These are phyloP conservation scores for Populus simonii DNA, from an alignment of 345 rosid species.

Conservation along the genomic window DNA sequence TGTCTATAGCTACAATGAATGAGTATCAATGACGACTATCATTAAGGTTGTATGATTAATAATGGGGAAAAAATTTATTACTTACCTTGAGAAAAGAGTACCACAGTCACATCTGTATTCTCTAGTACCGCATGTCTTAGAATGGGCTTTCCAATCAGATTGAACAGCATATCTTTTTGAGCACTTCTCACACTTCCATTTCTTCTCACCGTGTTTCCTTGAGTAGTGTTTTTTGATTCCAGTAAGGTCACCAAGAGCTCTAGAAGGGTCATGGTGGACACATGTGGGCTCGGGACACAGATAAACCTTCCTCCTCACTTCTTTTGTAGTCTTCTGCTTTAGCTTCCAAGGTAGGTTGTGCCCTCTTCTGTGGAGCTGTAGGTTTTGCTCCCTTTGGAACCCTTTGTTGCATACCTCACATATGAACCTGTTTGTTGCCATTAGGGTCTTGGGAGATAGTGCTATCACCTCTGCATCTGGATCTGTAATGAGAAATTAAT, in stretches of 20 bases:
- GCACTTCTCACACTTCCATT: constrained; percentile 29
- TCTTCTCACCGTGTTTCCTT: constrained; percentile 28
- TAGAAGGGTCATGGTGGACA: constrained; percentile 27
- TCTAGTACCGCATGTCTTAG: constrained; percentile 19
- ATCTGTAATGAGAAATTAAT: constrained; percentile 15
- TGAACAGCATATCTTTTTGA: constrained; percentile 23
- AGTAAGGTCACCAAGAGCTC: constrained; percentile 30
- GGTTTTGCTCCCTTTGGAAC: constrained; percentile 25
- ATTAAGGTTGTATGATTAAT: neutral
- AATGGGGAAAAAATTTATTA: neutral
- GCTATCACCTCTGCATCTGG: constrained; percentile 33
- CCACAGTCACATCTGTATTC: constrained; percentile 25
- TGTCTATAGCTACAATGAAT: neutral
- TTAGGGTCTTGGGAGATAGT: constrained; percentile 25
- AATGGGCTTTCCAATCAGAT: constrained; percentile 31
- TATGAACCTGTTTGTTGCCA: constrained; percentile 32
- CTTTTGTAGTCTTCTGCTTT: constrained; percentile 26
- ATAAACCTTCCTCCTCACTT: constrained; percentile 25
- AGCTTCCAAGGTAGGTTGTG: constrained; percentile 31
- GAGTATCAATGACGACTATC: neutral
- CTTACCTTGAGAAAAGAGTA: constrained; percentile 25
- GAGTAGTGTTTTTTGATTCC: constrained; percentile 24
- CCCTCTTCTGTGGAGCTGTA: constrained; percentile 29
- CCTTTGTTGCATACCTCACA: constrained; percentile 32
- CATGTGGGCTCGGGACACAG: constrained; percentile 26